Conservation (phyloP, 2,329 filamentous ascomycete species). For the Dissoconium aciculare region DNA sequence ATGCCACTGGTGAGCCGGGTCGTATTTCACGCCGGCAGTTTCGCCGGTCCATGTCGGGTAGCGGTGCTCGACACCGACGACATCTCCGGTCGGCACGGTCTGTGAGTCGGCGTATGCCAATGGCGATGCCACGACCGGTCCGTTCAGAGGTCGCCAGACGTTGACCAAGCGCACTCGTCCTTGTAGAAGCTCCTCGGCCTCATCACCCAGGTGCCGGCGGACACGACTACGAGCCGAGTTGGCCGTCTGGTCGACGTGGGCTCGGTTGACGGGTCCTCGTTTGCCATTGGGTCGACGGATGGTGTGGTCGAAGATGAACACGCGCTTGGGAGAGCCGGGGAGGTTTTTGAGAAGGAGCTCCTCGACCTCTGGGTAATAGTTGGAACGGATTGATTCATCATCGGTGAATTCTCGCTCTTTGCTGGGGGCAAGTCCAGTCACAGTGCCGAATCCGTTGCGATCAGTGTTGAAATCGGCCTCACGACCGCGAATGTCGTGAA, state of each 20-base stretch:
- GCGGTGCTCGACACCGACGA: conserved; percentile 58
- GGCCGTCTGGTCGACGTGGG: conserved; percentile 73
- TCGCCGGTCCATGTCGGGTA: conserved; percentile 59
- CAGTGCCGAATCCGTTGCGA: conserved; percentile 57
- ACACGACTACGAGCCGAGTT: conserved; percentile 53
- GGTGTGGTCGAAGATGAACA: conserved; percentile 79
- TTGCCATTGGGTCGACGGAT: conserved; percentile 49
- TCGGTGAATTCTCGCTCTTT: conserved; percentile 48
- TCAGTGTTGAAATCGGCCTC: conserved; percentile 55
- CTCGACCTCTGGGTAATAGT: conserved; percentile 80
- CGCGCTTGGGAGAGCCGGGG: conserved; percentile 43
- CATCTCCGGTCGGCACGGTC: conserved; percentile 44
- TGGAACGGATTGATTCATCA: conserved; percentile 50
- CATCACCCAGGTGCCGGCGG: conserved; percentile 47
- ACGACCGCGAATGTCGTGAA: conserved; percentile 59
- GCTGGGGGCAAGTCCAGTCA: conserved; percentile 41
- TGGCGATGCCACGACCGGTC: conserved; percentile 41
- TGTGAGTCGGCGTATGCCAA: conserved; percentile 43
- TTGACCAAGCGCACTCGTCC: conserved; percentile 73
- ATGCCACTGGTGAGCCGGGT: conserved; percentile 53
- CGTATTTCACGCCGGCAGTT: conserved; percentile 53
- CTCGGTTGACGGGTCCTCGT: conserved; percentile 55
- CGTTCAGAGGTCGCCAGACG: conserved; percentile 58
- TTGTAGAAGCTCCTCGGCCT: conserved; percentile 50
- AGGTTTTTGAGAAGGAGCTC: conserved; percentile 51